Base-by-base conservation (phyloP, 148 eudicot species). In the Rhododendron molle region DNA sequence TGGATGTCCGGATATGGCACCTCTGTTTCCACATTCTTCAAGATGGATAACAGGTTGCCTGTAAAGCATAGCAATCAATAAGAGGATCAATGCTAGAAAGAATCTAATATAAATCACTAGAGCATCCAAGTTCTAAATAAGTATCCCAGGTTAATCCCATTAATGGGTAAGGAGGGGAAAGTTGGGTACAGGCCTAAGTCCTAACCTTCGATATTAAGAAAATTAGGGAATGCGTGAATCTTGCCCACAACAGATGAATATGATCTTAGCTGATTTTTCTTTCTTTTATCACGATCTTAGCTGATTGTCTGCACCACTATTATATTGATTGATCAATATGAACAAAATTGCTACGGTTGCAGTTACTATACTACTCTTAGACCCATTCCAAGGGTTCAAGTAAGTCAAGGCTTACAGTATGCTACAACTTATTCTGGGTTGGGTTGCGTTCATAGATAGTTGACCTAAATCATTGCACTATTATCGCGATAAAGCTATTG, bases 21-120 rank as follows among this genome's bases (percentile, higher is more conserved):
- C 47, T 89, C 95, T 4, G 87, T 84, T 85, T 93, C 94, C 58
- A 90, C 89, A 87, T 90, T 90, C 88, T 93, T 91, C 89, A 97
- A 82, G 73, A 94, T 80, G 32, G 87, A 71, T 85, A 89, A 84
- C 86, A 95, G 86, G 83, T 88, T 90, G 58, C 93, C 99, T 96
- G 91, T 81, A 65, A 52, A 83, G 28, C 73, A 89, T 56, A 78
- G 18, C 77, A 71, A 71, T 56, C 38, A 49, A 62, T 81, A 65
- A 74, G 83, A 44, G 21, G 62, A 56, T 84, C 54, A 40, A 26
- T 73, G 23, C 1, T 32, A 12, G 44, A 72, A 76, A 52, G 36
- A 52, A 52, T 40, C 34, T 52, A 23, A 36, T 54, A 58, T 3
- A 58, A 18, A 60, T 15, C 13, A 77, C 73, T 76, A 56, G 20